phyloP scores from a whole-genome alignment of 2,329 filamentous ascomycete species.

The Aureobasidium sp. region DNA sequence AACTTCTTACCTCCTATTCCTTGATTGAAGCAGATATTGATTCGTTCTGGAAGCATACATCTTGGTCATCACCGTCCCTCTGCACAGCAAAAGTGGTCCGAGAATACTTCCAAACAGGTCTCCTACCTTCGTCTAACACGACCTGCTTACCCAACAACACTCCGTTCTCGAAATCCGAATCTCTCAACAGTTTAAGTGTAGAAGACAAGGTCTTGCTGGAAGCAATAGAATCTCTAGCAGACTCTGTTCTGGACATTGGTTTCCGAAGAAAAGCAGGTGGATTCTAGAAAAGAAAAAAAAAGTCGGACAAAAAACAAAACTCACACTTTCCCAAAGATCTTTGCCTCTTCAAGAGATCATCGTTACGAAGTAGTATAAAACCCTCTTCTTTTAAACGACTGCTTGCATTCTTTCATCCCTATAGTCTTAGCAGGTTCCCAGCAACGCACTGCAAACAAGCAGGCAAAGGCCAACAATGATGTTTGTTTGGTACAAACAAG shows the following conservation, averaged over 20 bases:
- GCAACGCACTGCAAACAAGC: too few species aligned
- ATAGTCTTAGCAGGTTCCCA: too few species aligned
- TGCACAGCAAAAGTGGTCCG: slow-evolving; percentile 34
- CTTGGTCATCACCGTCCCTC: slow-evolving; percentile 15
- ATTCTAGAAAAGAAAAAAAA: neutral
- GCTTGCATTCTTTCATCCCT: too few species aligned
- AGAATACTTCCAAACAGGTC: slow-evolving; percentile 37
- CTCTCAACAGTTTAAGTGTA: neutral
- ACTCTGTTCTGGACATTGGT: neutral
- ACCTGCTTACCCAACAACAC: slow-evolving; percentile 31
- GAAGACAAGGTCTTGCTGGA: neutral
- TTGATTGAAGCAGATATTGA: neutral
- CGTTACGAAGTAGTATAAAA: too few species aligned
- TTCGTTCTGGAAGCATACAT: neutral
- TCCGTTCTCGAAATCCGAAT: neutral
- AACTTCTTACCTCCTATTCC: neutral
- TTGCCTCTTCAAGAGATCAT: too few species aligned
- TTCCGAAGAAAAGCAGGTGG: neutral
- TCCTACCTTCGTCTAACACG: slow-evolving; percentile 30
- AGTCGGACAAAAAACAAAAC: neutral
- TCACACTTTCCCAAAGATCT: too few species aligned
- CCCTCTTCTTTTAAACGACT: too few species aligned
- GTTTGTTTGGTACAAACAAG: too few species aligned
- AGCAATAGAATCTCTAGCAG: neutral
- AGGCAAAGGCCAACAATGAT: too few species aligned